These are phyloP conservation scores for Aspergillus fijiensis DNA, from an alignment of 2,329 filamentous ascomycete species.

Conservation along the genomic window DNA sequence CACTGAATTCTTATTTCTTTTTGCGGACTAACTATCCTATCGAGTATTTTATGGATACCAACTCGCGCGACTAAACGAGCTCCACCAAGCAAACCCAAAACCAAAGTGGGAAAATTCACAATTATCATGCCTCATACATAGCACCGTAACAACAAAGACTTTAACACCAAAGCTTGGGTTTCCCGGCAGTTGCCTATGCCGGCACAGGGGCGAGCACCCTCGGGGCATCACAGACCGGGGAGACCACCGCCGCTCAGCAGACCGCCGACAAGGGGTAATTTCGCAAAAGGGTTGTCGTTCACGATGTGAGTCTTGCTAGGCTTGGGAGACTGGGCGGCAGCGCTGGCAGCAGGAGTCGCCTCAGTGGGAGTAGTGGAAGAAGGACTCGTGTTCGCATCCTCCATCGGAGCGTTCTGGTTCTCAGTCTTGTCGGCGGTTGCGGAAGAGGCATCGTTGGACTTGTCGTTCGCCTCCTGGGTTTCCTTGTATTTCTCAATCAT, in stretches of 20 bases:
- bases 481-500: constrained; percentile 9
- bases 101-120: neutral
- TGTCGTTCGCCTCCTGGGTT: neutral
- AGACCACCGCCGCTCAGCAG: constrained; percentile 16
- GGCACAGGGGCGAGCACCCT: neutral
- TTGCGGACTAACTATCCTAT: neutral
- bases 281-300: constrained; percentile 18
- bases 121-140: neutral
- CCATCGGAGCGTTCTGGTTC: neutral
- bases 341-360: neutral
- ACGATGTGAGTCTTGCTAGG: neutral
- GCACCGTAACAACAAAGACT: neutral
- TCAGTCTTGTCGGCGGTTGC: neutral
- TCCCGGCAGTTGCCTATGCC: neutral
- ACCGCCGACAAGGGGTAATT: constrained; percentile 26
- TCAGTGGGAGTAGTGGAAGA: neutral
- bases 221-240: neutral
- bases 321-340: neutral
- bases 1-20: neutral
- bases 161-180: neutral
- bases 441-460: neutral
- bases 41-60: neutral
- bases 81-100: neutral
- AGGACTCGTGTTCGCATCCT: neutral
- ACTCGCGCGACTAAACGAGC: neutral